Conservation (phyloP, 352 stramenopile genomes). For the Elongisporangium prolatum region DNA sequence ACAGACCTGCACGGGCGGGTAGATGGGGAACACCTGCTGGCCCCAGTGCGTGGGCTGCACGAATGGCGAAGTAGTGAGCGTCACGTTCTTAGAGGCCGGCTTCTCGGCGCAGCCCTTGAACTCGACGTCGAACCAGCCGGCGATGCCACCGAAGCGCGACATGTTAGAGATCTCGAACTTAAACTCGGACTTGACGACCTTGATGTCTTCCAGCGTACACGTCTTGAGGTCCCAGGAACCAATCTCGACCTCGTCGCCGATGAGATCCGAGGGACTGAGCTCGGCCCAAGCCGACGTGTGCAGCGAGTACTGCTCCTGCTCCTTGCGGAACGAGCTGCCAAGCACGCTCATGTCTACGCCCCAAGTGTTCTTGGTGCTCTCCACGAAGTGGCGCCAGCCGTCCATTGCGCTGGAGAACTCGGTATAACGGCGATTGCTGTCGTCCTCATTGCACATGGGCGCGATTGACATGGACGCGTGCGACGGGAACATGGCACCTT, state of each 20-base stretch:
- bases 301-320: slow-evolving; percentile 87
- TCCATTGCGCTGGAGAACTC: slow-evolving; percentile 87
- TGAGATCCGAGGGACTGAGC: slow-evolving; percentile 67
- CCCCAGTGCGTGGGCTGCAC: slow-evolving; percentile 88
- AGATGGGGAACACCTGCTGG: slow-evolving; percentile 84
- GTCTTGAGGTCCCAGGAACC: slow-evolving; percentile 79
- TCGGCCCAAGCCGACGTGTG: slow-evolving; percentile 83
- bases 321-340: slow-evolving; percentile 78
- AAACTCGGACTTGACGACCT: slow-evolving; percentile 64
- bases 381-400: slow-evolving; percentile 81
- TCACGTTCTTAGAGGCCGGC: slow-evolving; percentile 73
- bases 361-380: slow-evolving; percentile 92
- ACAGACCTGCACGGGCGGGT: slow-evolving; percentile 79
- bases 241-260: slow-evolving; percentile 82
- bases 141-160: slow-evolving; percentile 91
- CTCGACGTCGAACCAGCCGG: slow-evolving; percentile 99
- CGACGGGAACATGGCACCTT: slow-evolving; percentile 97
- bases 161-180: slow-evolving; percentile 84
- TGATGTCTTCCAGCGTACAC: slow-evolving; percentile 82
- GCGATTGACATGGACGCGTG: slow-evolving; percentile 98
- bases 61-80: slow-evolving; percentile 89
- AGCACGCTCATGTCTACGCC: slow-evolving; percentile 97
- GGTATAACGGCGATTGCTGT: slow-evolving; percentile 80
- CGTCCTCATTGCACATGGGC: slow-evolving; percentile 93
- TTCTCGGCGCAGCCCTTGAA: slow-evolving; percentile 91